A percentile compares a stretch with the other conserved stretches of the same genome.
Evolutionary conservation across 208 protist species (phyloP).

Genomic region (Angomonas deanei): DNA sequence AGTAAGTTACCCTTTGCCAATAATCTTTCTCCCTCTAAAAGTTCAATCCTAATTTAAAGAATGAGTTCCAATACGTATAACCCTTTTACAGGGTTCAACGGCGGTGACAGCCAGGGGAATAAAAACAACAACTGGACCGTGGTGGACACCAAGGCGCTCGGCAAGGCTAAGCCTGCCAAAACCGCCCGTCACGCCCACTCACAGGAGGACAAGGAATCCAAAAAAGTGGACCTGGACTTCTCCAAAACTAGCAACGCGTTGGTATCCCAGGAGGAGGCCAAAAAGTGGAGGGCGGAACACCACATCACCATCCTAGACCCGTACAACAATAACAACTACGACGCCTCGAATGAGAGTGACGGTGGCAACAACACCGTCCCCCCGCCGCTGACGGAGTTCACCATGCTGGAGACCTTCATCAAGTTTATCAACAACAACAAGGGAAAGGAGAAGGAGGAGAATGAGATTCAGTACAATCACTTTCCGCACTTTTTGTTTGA

Average conservation of each 20-base stretch:
- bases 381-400: slow-evolving; percentile 57
- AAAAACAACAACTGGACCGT: slow-evolving; percentile 71
- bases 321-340: slow-evolving; percentile 5
- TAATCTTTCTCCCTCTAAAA: no score
- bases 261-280: slow-evolving; percentile 50
- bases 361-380: slow-evolving; percentile 26
- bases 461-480: slow-evolving; percentile 6
- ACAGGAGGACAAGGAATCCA: slow-evolving; percentile 7
- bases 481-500: slow-evolving; percentile 7
- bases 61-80: slow-evolving; percentile 74
- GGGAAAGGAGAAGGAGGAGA: not conserved
- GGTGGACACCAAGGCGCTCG: slow-evolving; percentile 58
- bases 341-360: not conserved
- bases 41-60: not conserved
- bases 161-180: slow-evolving; percentile 28
- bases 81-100: slow-evolving; percentile 63
- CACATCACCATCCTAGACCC: slow-evolving; percentile 67
- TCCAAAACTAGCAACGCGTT: slow-evolving; percentile 5
- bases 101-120: not conserved
- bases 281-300: slow-evolving; percentile 54
- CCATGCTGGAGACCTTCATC: slow-evolving; percentile 33
- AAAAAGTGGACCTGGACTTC: not conserved
- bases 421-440: slow-evolving; percentile 24
- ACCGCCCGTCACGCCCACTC: not conserved
- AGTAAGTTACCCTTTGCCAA: not conserved